phyloP scores from a whole-genome alignment of 75 land plant genomes.

The Pinus tabuliformis region DNA sequence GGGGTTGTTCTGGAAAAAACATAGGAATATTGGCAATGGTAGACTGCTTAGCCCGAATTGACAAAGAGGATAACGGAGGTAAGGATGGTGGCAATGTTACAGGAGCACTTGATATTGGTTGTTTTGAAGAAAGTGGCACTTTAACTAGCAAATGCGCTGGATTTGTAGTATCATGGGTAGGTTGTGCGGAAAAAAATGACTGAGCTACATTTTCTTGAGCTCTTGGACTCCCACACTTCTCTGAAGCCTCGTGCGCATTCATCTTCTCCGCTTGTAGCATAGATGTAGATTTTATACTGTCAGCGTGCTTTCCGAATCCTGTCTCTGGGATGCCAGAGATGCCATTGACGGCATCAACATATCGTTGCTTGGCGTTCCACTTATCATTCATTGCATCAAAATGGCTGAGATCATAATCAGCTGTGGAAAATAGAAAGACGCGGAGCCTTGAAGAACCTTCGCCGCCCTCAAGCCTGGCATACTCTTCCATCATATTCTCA shows the following conservation, averaged over 20 bases:
- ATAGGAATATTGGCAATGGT: background rate
- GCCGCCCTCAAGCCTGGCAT: constrained; percentile 45
- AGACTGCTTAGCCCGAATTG: background rate
- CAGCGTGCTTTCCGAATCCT: constrained; percentile 27
- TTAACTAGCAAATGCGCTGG: background rate
- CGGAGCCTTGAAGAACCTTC: constrained; percentile 40
- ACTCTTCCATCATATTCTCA: constrained; percentile 87
- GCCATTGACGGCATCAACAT: constrained; percentile 72
- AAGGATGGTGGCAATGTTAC: background rate
- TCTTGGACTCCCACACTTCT: constrained; percentile 7
- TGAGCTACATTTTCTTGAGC: constrained; percentile 12
- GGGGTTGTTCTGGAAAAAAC: background rate
- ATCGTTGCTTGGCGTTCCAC: constrained; percentile 31
- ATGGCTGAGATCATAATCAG: constrained; percentile 40
- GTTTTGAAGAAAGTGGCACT: constrained; percentile 10
- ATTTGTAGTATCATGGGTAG: constrained; percentile 2
- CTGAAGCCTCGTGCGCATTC: constrained; percentile 20
- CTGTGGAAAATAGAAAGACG: constrained; percentile 57
- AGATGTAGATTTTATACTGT: constrained; percentile 26
- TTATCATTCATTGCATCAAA: constrained; percentile 17
- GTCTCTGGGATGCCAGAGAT: constrained; percentile 19
- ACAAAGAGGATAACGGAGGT: background rate
- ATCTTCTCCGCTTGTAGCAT: constrained; percentile 30
- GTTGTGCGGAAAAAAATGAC: constrained; percentile 1
- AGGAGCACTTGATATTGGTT: background rate